phyloP scores from a whole-genome alignment of 2,329 filamentous ascomycete genomes.

The Paraphaeosphaeria minitans region DNA sequence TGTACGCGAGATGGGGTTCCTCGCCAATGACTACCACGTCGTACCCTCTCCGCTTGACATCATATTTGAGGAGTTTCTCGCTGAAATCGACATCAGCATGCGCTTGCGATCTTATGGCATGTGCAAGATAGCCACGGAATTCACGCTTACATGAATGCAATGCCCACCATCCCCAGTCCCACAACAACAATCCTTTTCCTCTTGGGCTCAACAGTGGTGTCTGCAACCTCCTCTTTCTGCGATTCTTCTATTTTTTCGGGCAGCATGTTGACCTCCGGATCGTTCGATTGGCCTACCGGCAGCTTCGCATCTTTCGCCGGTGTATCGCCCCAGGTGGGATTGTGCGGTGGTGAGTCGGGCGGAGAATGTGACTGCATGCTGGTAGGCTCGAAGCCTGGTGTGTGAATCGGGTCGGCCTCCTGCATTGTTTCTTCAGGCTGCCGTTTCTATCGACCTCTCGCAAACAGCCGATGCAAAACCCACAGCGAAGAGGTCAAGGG shows the following conservation, averaged over 20 bases:
- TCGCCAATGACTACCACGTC: conserved; percentile 86
- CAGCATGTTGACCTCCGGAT: conserved; percentile 52
- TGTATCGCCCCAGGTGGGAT: conserved; percentile 35
- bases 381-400: conserved; percentile 40
- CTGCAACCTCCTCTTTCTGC: conserved; percentile 27
- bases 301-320: conserved; percentile 35
- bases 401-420: conserved; percentile 33
- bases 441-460: background rate
- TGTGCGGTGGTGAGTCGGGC: conserved; percentile 24
- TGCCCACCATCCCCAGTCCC: conserved; percentile 89
- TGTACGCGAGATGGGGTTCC: conserved; percentile 86
- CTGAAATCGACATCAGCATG: conserved; percentile 51
- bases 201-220: conserved; percentile 39
- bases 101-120: background rate
- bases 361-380: conserved; percentile 40
- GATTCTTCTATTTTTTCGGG: conserved; percentile 50
- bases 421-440: conserved; percentile 25
- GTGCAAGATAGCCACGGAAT: background rate
- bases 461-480: background rate
- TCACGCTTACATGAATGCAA: conserved; percentile 77
- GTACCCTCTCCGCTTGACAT: conserved; percentile 75
- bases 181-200: conserved; percentile 79
- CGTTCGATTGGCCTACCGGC: conserved; percentile 54
- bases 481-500: background rate
- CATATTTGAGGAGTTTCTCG: conserved; percentile 86